phyloP scores from a whole-genome alignment of 176 grass and related monocot species.

The Musa acuminata region DNA sequence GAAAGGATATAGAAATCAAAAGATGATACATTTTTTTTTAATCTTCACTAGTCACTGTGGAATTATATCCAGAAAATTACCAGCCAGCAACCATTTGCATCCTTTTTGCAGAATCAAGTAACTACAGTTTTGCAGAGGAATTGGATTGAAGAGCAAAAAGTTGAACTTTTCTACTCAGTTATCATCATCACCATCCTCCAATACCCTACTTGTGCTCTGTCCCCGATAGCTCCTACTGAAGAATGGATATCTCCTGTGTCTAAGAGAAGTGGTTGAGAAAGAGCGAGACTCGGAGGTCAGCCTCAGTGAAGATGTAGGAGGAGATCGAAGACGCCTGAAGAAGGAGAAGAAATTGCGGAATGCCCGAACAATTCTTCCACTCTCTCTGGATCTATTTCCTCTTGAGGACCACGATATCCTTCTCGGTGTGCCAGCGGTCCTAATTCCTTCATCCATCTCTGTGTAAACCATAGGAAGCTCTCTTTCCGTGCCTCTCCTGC shows the following conservation, averaged over 20 bases:
- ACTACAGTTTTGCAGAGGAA: not conserved
- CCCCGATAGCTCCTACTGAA: not conserved
- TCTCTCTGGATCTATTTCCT: not conserved
- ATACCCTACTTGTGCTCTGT: not conserved
- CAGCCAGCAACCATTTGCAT: not conserved
- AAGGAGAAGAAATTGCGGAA: slow-evolving; percentile 6
- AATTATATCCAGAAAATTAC: not conserved
- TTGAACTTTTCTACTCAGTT: not conserved
- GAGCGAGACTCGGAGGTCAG: not conserved
- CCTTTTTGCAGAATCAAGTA: not conserved
- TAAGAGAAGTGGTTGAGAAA: not conserved
- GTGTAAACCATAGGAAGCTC: slow-evolving; percentile 5
- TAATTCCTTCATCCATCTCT: not conserved
- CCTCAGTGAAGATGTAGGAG: not conserved
- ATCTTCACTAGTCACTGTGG: not conserved
- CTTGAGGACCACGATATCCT: slow-evolving; percentile 3
- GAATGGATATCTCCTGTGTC: not conserved
- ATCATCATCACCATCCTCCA: not conserved
- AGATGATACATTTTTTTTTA: not conserved
- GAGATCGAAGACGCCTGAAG: not conserved
- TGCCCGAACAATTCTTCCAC: not conserved
- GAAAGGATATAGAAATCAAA: not conserved
- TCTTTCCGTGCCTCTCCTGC: not conserved
- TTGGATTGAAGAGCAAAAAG: not conserved
- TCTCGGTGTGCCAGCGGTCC: not conserved